Evolutionary conservation across 116 monocot genomes (phyloP), one percentile per base, ranked within the genome.

Genomic region (Cymodocea nodosa): DNA sequence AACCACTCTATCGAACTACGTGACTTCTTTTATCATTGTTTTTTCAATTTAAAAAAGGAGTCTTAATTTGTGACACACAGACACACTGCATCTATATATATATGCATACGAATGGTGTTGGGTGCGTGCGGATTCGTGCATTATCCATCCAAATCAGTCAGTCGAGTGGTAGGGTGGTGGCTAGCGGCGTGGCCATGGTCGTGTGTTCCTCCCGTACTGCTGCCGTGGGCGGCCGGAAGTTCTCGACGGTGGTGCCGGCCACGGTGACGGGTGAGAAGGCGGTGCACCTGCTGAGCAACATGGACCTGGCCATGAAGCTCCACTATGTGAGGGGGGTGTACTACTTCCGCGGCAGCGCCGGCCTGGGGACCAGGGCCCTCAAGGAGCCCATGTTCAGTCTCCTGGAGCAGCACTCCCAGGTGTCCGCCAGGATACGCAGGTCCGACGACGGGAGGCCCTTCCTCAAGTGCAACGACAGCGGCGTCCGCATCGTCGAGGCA

Each of bases 391-490:
- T 87, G 87, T 94, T 89, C 64, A 72, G 70, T 14, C 68, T 77
- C 73, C 81, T 94, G 7, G 70, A 83, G 51, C 15, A 35, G 6
- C 77, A 73, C 65, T 69, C 35, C 54, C 72, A 70, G 17, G 80
- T 66, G 12, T 71, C 81, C 9, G 94, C 84, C 9, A 65, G 94
- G 65, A 74, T 94, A 49, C 71, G 90, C 53, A 52, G 66, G 59
- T 20, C 72, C 8, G 81, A 65, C 63, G 25, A 63, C 0, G 76
- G 84, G 3, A 80, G 84, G 36, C 94, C 90, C 0, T 52, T 68
- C 49, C 23, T 94, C 61, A 86, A 87, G 84, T 94, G 94, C 77
- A 94, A 90, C 64, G 90, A 94, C 71, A 76, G 82, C 49, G 90
- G 94, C 3, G 78, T 94, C 52, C 71, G 94, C 66, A 80, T 87